Percentiles rank a stretch among this genome's conserved stretches.
These are phyloP conservation scores for Phaseolus lunatus DNA, from an alignment of 306 rosid genomes.

Conservation along the genomic window DNA sequence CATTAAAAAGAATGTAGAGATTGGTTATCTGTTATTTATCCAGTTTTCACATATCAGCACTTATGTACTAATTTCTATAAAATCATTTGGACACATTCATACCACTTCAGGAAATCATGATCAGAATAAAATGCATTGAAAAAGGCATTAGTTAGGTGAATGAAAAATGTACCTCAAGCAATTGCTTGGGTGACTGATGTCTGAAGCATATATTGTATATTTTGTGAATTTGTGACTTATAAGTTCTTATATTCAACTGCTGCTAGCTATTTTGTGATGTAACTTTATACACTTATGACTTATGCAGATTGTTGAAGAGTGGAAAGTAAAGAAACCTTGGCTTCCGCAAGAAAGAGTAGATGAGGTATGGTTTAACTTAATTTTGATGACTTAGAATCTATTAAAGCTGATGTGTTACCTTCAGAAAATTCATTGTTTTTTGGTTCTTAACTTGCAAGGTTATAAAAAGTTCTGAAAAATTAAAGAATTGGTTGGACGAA, in stretches of 20 bases:
- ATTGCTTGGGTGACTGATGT: constrained; percentile 20
- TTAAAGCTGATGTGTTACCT: constrained; percentile 21
- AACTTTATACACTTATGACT: constrained; percentile 41
- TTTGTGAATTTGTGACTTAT: constrained; percentile 5
- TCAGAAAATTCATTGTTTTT: constrained; percentile 39
- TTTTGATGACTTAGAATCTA: constrained; percentile 15
- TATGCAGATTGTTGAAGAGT: constrained; percentile 69
- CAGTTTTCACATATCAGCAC: constrained; percentile 17
- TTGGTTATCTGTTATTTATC: constrained; percentile 18
- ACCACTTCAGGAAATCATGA: neutral
- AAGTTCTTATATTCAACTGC: constrained; percentile 33
- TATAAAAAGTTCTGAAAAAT: constrained; percentile 61
- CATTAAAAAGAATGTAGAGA: constrained; percentile 25
- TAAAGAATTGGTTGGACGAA: constrained; percentile 81
- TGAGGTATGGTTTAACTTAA: constrained; percentile 61
- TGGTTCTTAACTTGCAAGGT: constrained; percentile 68
- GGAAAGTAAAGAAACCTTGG: constrained; percentile 88
- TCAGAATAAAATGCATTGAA: neutral
- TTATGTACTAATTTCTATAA: neutral
- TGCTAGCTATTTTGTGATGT: constrained; percentile 19
- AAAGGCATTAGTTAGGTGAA: neutral
- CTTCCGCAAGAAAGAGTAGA: constrained; percentile 74
- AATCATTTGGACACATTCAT: neutral
- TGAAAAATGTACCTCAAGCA: neutral
- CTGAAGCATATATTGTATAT: neutral